Conservation (phyloP, 768 basidiomycete species). For the Hypholoma sublateritium region DNA sequence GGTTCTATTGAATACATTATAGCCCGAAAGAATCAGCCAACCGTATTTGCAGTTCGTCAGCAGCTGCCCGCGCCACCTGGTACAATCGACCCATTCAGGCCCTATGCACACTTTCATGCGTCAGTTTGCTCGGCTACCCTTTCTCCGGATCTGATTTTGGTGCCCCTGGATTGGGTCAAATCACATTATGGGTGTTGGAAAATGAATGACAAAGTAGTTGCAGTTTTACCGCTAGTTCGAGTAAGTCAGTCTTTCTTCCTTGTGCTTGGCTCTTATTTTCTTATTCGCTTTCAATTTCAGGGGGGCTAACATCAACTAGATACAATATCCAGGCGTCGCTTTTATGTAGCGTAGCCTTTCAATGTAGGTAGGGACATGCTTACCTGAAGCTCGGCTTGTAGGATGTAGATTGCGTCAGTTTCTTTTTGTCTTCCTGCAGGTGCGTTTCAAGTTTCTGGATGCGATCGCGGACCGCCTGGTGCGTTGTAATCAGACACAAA, state of each 20-base stretch:
- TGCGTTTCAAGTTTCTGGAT: slow-evolving; percentile 80
- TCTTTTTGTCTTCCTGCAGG: slow-evolving; percentile 68
- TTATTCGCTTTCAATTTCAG: no score
- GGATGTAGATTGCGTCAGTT: slow-evolving; percentile 57
- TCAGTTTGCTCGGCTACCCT: slow-evolving; percentile 17
- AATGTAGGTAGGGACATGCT: slow-evolving; percentile 19
- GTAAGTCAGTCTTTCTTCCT: no score
- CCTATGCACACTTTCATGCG: slow-evolving; percentile 21
- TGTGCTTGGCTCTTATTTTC: no score
- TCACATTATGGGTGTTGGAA: slow-evolving; percentile 21
- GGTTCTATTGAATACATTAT: slow-evolving; percentile 22
- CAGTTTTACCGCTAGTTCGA: slow-evolving; percentile 14
- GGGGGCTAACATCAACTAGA: no score
- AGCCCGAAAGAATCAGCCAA: neutral
- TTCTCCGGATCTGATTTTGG: slow-evolving; percentile 9
- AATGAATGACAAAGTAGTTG: slow-evolving; percentile 4
- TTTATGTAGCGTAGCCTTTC: slow-evolving; percentile 2
- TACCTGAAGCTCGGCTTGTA: slow-evolving; percentile 67
- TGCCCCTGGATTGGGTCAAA: slow-evolving; percentile 17
- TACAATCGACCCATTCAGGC: slow-evolving; percentile 15
- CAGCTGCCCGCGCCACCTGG: slow-evolving; percentile 6
- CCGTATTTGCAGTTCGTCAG: slow-evolving; percentile 10
- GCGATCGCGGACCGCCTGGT: slow-evolving; percentile 66
- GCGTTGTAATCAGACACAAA: slow-evolving; percentile 1
- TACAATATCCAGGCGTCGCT: no score